Conservation (phyloP, 2,329 filamentous ascomycete genomes). For the Colletotrichum camelliae region DNA sequence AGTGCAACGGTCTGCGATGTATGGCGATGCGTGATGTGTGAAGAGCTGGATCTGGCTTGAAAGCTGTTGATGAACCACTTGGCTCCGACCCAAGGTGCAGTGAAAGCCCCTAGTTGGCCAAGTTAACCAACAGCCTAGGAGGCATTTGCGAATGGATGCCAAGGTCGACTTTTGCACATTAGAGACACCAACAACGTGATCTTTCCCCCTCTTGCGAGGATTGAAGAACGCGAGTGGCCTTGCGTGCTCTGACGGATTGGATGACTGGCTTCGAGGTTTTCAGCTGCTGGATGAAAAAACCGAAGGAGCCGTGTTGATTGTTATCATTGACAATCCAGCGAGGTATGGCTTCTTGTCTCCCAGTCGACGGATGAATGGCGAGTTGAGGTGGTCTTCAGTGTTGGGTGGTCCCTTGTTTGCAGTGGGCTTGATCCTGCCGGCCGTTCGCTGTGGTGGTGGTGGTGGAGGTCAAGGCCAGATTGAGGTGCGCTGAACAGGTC, state of each 20-base stretch:
- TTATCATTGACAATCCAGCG: neutral
- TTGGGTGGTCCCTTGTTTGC: slow-evolving; percentile 21
- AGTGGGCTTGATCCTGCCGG: slow-evolving; percentile 18
- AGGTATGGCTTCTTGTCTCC: neutral
- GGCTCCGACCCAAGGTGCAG: neutral
- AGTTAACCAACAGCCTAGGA: neutral
- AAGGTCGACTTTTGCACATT: slow-evolving; percentile 5
- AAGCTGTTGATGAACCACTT: neutral
- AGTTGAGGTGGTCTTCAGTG: slow-evolving; percentile 14
- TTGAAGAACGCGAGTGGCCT: neutral
- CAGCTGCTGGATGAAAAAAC: neutral
- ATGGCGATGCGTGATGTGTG: neutral
- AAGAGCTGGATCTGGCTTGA: neutral
- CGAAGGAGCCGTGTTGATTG: neutral
- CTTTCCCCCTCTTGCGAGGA: neutral
- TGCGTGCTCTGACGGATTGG: neutral
- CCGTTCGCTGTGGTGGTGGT: slow-evolving; percentile 3
- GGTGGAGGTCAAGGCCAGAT: slow-evolving; percentile 4
- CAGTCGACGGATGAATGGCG: neutral
- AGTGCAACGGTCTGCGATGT: neutral
- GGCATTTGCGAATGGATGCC: neutral
- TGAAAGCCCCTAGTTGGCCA: neutral
- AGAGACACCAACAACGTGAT: neutral
- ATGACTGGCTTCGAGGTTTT: neutral
- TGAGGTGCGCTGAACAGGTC: slow-evolving; percentile 1